Conservation (phyloP, 345 rosid species). For the Turritis glabra region DNA sequence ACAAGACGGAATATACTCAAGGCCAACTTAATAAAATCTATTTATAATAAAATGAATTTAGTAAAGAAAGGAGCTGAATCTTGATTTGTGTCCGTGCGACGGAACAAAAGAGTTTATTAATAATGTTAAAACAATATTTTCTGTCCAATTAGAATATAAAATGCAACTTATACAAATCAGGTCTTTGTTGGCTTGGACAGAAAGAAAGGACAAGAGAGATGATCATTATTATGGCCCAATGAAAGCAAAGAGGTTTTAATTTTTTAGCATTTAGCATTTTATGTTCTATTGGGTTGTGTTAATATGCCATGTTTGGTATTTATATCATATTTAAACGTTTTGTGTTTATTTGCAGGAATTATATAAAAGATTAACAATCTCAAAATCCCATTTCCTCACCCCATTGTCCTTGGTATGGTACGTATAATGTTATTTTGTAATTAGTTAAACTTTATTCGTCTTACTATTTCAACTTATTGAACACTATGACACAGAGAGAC, state of each 20-base stretch:
- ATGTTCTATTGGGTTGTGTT: background rate
- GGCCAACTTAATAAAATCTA: conserved; percentile 24
- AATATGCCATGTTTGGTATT: background rate
- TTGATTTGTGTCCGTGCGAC: conserved; percentile 5
- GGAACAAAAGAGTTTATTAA: background rate
- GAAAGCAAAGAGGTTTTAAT: conserved; percentile 12
- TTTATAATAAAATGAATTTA: background rate
- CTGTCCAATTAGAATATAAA: background rate
- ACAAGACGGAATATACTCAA: conserved; percentile 17
- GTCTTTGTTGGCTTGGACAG: conserved; percentile 28
- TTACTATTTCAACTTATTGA: background rate
- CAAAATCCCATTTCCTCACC: background rate
- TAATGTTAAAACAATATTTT: background rate
- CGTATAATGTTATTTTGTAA: background rate
- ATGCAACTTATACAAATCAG: conserved; percentile 5
- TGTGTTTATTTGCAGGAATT: conserved; percentile 29
- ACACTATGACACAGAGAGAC: background rate
- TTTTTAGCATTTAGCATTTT: background rate
- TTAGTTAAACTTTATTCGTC: no score
- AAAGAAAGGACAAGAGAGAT: background rate
- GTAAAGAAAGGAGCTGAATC: conserved; percentile 1
- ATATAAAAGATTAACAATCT: conserved; percentile 2
- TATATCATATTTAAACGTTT: background rate
- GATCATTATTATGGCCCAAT: conserved; percentile 7
- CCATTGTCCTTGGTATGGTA: conserved; percentile 19